Evolutionary conservation across 2,329 filamentous ascomycete genomes (phyloP).

Genomic region (Alternaria metachromatica): DNA sequence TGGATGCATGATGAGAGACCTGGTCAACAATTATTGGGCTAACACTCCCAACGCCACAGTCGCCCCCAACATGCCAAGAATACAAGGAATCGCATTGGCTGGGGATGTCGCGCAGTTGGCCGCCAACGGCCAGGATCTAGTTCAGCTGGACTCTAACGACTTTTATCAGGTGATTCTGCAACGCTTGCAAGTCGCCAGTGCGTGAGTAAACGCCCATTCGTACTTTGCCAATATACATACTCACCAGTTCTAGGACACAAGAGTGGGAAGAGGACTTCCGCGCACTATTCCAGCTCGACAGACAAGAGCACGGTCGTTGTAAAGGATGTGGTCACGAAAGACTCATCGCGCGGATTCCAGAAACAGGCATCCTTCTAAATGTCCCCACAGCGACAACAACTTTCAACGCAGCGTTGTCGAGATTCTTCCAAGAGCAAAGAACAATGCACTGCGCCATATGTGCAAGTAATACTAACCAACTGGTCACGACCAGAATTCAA

Average conservation of each 20-base stretch:
- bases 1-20: background rate
- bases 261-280: background rate
- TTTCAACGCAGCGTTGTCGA: background rate
- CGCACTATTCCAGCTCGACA: background rate
- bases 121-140: background rate
- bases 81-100: background rate
- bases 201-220: background rate
- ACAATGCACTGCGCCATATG: background rate
- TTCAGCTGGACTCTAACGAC: background rate
- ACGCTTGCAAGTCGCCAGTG: background rate
- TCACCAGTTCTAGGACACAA: background rate
- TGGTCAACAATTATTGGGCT: background rate
- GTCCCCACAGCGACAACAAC: background rate
- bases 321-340: background rate
- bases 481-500: background rate
- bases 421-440: background rate
- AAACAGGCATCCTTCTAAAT: background rate
- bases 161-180: background rate
- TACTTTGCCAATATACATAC: background rate
- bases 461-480: background rate
- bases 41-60: background rate
- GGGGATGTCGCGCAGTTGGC: background rate
- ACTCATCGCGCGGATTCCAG: background rate
- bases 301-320: background rate
- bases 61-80: background rate